Base-by-base conservation (phyloP, 441 rosid genomes). In the Erysimum pusillum region DNA sequence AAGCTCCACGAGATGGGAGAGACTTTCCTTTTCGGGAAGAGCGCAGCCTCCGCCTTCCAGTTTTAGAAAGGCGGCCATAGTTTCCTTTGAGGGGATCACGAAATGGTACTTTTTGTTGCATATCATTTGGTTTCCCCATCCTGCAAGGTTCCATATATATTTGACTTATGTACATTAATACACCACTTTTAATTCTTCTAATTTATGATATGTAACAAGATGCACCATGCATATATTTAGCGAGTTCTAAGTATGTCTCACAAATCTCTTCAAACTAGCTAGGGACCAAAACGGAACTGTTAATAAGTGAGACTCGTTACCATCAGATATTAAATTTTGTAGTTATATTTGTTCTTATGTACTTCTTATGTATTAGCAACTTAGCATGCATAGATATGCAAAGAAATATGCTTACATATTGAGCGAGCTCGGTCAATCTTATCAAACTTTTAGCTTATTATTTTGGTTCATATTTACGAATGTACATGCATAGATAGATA, bases 31-130 rank as follows among this genome's bases (percentile, higher is more conserved):
- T 45, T 63, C 76, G 6, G 79, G 62, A 45, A 63, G 44, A 45
- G 49, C 34, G 3, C 67, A 64, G 17, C 65, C 59, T 22, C 75
- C 76, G 1, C 82, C 78, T 53, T 81, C 86, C 59, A 69, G 67
- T 83, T 72, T 83, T 77, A 89, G 75, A 64, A 78, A 77, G 44
- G 88, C 88, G 0, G 84, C 77, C 67, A 82, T 73, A 11, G 86
- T 82, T 63, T 87, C 90, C 80, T 85, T 92, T 28, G 94, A 87
- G 0, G 97, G 97, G 67, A 94, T 73, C 71, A 94, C 77, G 58
- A 94, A 94, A 76, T 94, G 98, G 73, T 92, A 94, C 87, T 88
- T 94, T 85, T 90, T 92, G 76, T 88, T 90, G 85, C 97, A 92
- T 31, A 92, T 86, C 81, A 90, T 80, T 69, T 90, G 86, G 59